Evolutionary conservation across 331 rosid genomes (phyloP), one percentile per base, ranked within the genome.

Genomic region (Arachis monticola): DNA sequence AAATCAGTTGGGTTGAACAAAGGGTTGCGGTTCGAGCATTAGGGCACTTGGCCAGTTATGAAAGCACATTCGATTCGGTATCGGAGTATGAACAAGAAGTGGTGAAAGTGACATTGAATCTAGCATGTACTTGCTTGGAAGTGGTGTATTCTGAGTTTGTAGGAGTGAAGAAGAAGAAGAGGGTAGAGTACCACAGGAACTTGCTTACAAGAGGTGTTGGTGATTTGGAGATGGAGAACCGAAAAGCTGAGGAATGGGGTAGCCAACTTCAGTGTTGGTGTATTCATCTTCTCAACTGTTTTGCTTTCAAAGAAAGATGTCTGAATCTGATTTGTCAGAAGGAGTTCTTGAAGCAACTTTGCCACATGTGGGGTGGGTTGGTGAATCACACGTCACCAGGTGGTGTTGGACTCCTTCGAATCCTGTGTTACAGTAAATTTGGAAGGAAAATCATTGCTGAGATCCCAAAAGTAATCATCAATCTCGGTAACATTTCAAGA

Each of bases 231-330:
- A 87, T 81, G 91, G 98, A 91, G 86, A 88, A 88, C 40, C 82
- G 82, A 31, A 93, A 91, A 76, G 97, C 91, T 0, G 97, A 91
- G 65, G 97, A 91, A 80, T 93, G 98, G 97, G 88, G 87, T 11
- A 87, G 89, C 63, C 98, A 93, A 64, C 83, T 91, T 45, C 96
- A 93, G 48, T 91, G 96, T 10, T 93, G 98, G 98, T 91, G 88
- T 41, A 82, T 93, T 50, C 78, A 88, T 45, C 84, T 93, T 41
- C 75, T 93, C 0, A 93, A 88, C 55, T 91, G 97, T 72, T 93
- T 93, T 83, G 98, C 96, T 84, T 86, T 75, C 83, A 89, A 91
- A 83, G 73, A 80, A 12, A 91, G 82, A 75, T 85, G 84, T 72
- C 61, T 91, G 82, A 58, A 78, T 44, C 83, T 89, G 8, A 87